Conservation (phyloP, 257 asterid genomes). For the Solanum lycopersicoides region DNA sequence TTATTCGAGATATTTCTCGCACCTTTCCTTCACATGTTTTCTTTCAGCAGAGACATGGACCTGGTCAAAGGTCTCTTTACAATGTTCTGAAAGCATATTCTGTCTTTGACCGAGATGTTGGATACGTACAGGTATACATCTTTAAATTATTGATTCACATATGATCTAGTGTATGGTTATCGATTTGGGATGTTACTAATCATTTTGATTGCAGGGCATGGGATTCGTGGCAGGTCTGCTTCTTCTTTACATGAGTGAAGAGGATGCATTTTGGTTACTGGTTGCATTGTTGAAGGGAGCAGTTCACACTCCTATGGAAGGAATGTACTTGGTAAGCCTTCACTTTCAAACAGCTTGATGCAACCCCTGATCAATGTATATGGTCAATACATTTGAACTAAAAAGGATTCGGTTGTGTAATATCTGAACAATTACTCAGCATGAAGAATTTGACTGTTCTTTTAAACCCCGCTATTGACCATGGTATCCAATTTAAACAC, state of each 20-base stretch:
- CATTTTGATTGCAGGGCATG: constrained; percentile 79
- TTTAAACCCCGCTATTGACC: background rate
- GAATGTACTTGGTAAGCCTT: constrained; percentile 74
- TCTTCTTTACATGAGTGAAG: constrained; percentile 99
- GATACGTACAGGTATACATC: constrained; percentile 83
- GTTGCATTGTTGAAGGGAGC: constrained; percentile 99
- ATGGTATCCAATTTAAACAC: background rate
- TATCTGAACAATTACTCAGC: background rate
- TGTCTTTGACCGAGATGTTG: constrained; percentile 92
- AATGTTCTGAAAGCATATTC: constrained; percentile 96
- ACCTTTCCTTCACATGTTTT: constrained; percentile 97
- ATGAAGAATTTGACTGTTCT: background rate
- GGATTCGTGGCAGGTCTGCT: constrained; percentile 96
- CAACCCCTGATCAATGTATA: background rate
- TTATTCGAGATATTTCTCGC: constrained; percentile 95
- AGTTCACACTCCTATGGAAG: constrained; percentile 98
- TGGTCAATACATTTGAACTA: background rate
- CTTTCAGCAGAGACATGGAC: constrained; percentile 99
- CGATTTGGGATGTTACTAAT: background rate
- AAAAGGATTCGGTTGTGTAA: background rate
- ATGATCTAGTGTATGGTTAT: background rate
- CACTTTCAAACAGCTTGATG: background rate
- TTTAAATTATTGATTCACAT: background rate
- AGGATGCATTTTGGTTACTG: constrained; percentile 99
- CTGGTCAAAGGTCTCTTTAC: constrained; percentile 98